Evolutionary conservation across 805 yeast species (phyloP).

Genomic region (Lipomyces sp.): DNA sequence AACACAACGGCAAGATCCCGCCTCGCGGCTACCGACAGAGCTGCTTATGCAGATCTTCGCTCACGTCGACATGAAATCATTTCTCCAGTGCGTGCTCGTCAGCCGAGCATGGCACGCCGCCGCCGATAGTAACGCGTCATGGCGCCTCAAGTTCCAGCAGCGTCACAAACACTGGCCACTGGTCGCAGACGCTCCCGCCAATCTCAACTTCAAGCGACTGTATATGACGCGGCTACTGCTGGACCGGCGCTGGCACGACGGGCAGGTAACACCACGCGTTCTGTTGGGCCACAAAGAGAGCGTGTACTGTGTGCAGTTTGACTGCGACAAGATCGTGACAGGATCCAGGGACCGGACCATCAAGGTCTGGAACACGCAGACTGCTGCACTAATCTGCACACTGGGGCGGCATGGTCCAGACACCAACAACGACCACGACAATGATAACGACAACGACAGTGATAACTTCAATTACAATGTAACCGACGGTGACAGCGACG

Average conservation of each 20-base stretch:
- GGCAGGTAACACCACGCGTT: constrained; percentile 25
- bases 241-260: constrained; percentile 34
- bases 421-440: neutral
- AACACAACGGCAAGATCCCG: neutral
- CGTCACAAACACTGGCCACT: constrained; percentile 12
- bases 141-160: constrained; percentile 17
- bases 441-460: no score
- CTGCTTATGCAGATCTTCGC: constrained; percentile 19
- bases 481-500: neutral
- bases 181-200: constrained; percentile 5
- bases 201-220: constrained; percentile 31
- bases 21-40: constrained; percentile 20
- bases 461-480: no score
- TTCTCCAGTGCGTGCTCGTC: constrained; percentile 21
- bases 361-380: constrained; percentile 38
- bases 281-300: constrained; percentile 75
- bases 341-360: constrained; percentile 55
- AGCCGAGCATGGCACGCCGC: constrained; percentile 15
- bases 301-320: constrained; percentile 74
- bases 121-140: constrained; percentile 8
- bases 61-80: constrained; percentile 6
- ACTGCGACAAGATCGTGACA: constrained; percentile 64
- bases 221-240: constrained; percentile 31
- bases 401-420: constrained; percentile 16
- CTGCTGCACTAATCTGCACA: constrained; percentile 27